Percentiles rank a stretch among this genome's conserved stretches.
Evolutionary conservation across 345 rosid genomes (phyloP).

Genomic region (Rhizophora apiculata): DNA sequence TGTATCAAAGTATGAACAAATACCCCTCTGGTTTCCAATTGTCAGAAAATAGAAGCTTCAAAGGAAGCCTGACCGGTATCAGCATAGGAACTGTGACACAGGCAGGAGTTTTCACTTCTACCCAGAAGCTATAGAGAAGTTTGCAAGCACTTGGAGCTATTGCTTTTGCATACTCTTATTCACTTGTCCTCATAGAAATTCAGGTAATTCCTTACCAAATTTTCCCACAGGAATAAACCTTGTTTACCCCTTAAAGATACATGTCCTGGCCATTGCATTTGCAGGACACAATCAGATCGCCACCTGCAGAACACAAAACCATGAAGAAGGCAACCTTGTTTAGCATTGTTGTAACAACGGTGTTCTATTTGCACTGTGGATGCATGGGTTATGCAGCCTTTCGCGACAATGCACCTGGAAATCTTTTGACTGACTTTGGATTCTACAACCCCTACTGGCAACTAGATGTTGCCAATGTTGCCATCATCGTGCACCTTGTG

Average conservation of each 20-base stretch:
- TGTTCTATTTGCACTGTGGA: constrained; percentile 70
- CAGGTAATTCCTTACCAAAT: constrained; percentile 38
- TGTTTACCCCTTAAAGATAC: background rate
- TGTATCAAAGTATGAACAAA: background rate
- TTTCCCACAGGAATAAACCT: background rate
- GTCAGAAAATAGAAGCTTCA: constrained; percentile 38
- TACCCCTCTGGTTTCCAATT: background rate
- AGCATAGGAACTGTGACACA: constrained; percentile 43
- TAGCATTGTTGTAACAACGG: constrained; percentile 47
- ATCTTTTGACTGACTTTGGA: constrained; percentile 72
- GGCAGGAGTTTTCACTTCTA: constrained; percentile 42
- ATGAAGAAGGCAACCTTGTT: constrained; percentile 67
- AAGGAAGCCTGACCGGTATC: constrained; percentile 60
- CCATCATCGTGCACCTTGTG: constrained; percentile 70
- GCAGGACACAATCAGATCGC: constrained; percentile 74
- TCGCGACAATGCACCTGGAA: constrained; percentile 68
- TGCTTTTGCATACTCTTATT: constrained; percentile 72
- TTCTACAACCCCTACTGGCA: constrained; percentile 85
- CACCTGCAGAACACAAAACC: constrained; percentile 71
- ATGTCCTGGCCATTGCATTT: background rate
- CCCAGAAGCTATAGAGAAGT: constrained; percentile 60
- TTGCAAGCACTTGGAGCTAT: constrained; percentile 78
- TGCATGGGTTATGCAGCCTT: constrained; percentile 85
- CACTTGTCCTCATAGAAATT: constrained; percentile 65
- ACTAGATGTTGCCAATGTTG: constrained; percentile 60